phyloP scores from a whole-genome alignment of 352 stramenopile species.

The Phytopythium aichiense region DNA sequence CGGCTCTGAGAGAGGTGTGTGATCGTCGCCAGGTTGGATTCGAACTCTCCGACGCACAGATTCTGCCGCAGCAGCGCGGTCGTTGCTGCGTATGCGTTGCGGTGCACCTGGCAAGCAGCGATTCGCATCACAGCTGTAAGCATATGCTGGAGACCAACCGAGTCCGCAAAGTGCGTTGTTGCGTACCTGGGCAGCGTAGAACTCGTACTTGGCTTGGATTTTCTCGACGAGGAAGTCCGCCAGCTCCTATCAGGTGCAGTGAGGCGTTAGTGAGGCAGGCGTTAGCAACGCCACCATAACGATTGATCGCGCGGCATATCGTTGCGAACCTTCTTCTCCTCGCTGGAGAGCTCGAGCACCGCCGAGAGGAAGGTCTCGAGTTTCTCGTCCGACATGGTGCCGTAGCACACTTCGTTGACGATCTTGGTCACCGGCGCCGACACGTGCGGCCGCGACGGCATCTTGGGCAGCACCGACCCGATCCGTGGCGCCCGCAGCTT shows the following conservation, averaged over 20 bases:
- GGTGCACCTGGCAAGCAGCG: slow-evolving; percentile 46
- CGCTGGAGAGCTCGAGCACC: slow-evolving; percentile 62
- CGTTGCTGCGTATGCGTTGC: slow-evolving; percentile 66
- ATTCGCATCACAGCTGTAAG: not conserved
- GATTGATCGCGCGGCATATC: not conserved
- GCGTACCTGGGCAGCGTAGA: slow-evolving; percentile 67
- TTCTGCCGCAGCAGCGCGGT: slow-evolving; percentile 78
- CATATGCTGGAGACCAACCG: not conserved
- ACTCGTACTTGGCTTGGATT: slow-evolving; percentile 79
- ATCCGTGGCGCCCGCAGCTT: slow-evolving; percentile 77
- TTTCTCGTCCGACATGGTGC: slow-evolving; percentile 68
- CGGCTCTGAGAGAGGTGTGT: slow-evolving; percentile 83
- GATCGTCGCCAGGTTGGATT: slow-evolving; percentile 72
- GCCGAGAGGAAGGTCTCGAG: slow-evolving; percentile 59
- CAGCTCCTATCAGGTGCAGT: slow-evolving; percentile 39
- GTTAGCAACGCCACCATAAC: not conserved
- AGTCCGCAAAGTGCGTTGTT: not conserved
- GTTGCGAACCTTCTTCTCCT: slow-evolving; percentile 55
- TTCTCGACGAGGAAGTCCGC: slow-evolving; percentile 83
- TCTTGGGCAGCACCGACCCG: slow-evolving; percentile 66
- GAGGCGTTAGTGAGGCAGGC: not conserved
- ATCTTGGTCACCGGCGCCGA: slow-evolving; percentile 63
- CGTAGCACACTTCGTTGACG: slow-evolving; percentile 83
- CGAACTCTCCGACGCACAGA: slow-evolving; percentile 73
- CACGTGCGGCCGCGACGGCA: slow-evolving; percentile 49